phyloP scores from a whole-genome alignment of 768 basidiomycete species.

The Boletellus ananas region DNA sequence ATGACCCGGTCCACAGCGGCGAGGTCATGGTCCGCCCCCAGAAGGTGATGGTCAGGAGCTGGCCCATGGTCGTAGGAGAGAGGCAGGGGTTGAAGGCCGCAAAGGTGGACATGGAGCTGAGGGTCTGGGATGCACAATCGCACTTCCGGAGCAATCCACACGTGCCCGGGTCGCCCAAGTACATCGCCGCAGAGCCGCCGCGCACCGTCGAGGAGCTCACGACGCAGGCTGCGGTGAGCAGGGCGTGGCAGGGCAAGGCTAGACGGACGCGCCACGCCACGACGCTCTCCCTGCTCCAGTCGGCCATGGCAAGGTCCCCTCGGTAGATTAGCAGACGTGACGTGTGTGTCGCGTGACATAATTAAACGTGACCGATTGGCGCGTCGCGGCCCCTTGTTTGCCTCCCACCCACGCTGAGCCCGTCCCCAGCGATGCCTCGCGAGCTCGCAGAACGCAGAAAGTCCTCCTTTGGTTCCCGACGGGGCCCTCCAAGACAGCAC shows the following conservation, averaged over 20 bases:
- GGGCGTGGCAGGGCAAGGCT: conserved; percentile 2
- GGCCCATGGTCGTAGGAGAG: conserved; percentile 46
- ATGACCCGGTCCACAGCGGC: conserved; percentile 26
- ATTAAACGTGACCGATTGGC: too few relatives aligned
- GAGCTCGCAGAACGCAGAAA: conserved; percentile 27
- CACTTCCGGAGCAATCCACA: conserved; percentile 43
- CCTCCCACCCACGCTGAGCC: too few relatives aligned
- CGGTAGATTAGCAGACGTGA: conserved; percentile 5
- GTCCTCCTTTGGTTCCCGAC: conserved; percentile 44
- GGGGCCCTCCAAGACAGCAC: conserved; percentile 61
- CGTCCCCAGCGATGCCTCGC: conserved; percentile 27
- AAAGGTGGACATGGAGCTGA: conserved; percentile 31
- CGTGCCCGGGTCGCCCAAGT: conserved; percentile 46
- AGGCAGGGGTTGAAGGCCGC: conserved; percentile 39
- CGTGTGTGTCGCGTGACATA: conserved; percentile 25
- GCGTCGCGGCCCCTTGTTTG: too few relatives aligned
- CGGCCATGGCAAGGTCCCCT: conserved; percentile 19
- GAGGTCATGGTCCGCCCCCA: conserved; percentile 30
- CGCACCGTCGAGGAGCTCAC: conserved; percentile 21
- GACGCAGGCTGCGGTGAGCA: conserved; percentile 5
- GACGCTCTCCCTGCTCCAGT: conserved; percentile 14
- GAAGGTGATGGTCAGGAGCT: conserved; percentile 26
- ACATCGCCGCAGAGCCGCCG: conserved; percentile 35
- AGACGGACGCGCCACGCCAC: neutral
- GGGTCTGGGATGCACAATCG: conserved; percentile 26